Conservation (phyloP, 768 basidiomycete genomes). For the Tylopilus sp. region DNA sequence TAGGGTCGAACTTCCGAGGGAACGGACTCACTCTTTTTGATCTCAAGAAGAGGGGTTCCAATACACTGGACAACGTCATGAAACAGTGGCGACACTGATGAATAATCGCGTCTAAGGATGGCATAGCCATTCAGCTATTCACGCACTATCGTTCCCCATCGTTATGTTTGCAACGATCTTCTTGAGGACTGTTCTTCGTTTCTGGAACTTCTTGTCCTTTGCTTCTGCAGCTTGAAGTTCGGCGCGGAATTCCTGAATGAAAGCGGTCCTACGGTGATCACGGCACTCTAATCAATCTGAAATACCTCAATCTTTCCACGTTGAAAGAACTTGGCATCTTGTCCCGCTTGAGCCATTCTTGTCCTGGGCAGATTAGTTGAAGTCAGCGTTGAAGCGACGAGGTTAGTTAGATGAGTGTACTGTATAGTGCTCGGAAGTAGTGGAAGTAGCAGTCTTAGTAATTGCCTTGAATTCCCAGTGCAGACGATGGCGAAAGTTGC, state of each 20-base stretch:
- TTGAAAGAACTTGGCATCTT: constrained; percentile 91
- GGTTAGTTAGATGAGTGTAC: constrained; percentile 1
- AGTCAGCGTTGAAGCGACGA: neutral
- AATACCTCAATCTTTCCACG: constrained; percentile 87
- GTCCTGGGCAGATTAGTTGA: neutral
- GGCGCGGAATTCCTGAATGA: constrained; percentile 75
- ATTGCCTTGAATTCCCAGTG: no score
- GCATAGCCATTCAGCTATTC: constrained; percentile 9
- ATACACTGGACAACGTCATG: constrained; percentile 95
- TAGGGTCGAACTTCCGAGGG: neutral
- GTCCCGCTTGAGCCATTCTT: constrained; percentile 56
- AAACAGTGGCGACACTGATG: constrained; percentile 87
- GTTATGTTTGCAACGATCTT: constrained; percentile 99
- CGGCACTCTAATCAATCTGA: neutral
- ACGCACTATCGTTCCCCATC: constrained; percentile 98
- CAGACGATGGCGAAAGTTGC: no score
- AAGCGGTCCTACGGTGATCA: constrained; percentile 13
- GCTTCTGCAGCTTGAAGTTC: constrained; percentile 88
- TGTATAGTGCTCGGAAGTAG: neutral
- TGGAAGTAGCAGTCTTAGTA: neutral
- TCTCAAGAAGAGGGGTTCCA: constrained; percentile 92
- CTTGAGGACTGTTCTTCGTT: constrained; percentile 92
- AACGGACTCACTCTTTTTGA: constrained; percentile 90
- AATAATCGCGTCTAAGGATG: constrained; percentile 18
- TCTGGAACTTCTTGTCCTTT: constrained; percentile 95